Evolutionary conservation across 1,139 yeast species (phyloP).

Genomic region (Pichia sp.): DNA sequence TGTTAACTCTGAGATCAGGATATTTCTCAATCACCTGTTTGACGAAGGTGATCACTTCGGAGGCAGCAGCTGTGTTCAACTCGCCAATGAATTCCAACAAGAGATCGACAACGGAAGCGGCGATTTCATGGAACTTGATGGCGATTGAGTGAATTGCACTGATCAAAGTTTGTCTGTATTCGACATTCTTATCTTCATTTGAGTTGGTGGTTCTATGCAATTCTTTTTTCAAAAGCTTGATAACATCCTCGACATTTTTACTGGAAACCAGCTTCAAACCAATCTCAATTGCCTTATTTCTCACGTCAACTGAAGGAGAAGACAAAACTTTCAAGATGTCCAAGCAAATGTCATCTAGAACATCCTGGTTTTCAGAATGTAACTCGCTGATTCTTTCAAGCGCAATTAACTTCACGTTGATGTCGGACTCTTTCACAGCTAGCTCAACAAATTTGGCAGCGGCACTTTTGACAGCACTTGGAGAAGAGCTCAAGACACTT

Average conservation of each 20-base stretch:
- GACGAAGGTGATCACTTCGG: constrained; percentile 82
- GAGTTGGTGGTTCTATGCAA: constrained; percentile 67
- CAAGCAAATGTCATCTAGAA: constrained; percentile 77
- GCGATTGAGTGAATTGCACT: constrained; percentile 90
- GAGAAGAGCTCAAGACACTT: constrained; percentile 65
- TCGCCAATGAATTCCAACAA: constrained; percentile 83
- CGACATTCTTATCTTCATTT: constrained; percentile 73
- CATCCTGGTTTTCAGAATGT: constrained; percentile 72
- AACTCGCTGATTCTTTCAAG: constrained; percentile 80
- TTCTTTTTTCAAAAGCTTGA: constrained; percentile 87
- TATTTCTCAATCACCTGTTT: constrained; percentile 92
- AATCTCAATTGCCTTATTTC: constrained; percentile 80
- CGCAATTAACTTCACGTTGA: constrained; percentile 88
- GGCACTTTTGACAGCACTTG: constrained; percentile 64
- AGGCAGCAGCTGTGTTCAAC: constrained; percentile 68
- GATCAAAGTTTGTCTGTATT: constrained; percentile 85
- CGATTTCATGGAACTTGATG: constrained; percentile 82
- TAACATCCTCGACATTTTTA: constrained; percentile 92
- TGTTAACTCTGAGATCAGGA: constrained; percentile 70
- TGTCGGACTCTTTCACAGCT: constrained; percentile 88
- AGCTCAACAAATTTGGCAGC: constrained; percentile 84
- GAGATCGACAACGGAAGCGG: constrained; percentile 84
- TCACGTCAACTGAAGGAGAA: constrained; percentile 87
- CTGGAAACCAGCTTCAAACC: constrained; percentile 74
- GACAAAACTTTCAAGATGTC: constrained; percentile 83